Evolutionary conservation across 345 rosid genomes (phyloP).

Genomic region (Cardamine resedifolia): DNA sequence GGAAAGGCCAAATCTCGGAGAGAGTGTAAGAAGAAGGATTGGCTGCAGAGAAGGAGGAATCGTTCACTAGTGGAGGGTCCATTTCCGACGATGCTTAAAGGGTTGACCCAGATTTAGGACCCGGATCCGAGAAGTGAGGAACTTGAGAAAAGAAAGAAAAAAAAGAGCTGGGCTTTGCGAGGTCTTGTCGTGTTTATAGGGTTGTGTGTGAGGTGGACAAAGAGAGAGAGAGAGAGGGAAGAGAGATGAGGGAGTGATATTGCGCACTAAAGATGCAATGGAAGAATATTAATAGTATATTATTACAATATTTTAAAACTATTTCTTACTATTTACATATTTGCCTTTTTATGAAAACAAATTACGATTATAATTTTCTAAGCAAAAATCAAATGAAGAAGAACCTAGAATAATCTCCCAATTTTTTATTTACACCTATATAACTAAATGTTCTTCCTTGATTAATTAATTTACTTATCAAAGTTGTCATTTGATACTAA

Average conservation of each 20-base stretch:
- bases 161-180: conserved; percentile 12
- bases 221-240: neutral
- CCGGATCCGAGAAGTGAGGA: conserved; percentile 49
- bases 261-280: neutral
- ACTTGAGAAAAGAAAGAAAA: neutral
- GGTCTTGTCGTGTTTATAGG: conserved; percentile 32
- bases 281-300: too few relatives aligned
- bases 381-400: too few relatives aligned
- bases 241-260: neutral
- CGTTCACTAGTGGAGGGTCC: conserved; percentile 84
- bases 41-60: conserved; percentile 76
- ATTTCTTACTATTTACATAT: neutral
- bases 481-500: neutral
- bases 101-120: conserved; percentile 27
- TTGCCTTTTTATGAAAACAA: neutral
- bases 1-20: conserved; percentile 90
- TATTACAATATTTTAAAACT: neutral
- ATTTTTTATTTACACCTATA: too few relatives aligned
- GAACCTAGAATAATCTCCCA: neutral
- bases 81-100: conserved; percentile 40
- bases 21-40: conserved; percentile 78
- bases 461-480: neutral
- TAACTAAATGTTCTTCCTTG: neutral
- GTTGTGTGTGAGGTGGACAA: conserved; percentile 29
- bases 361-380: neutral